Evolutionary conservation across 1,284 basidiomycete species (phyloP).

Genomic region (Melanopsichium pennsylvanicum): DNA sequence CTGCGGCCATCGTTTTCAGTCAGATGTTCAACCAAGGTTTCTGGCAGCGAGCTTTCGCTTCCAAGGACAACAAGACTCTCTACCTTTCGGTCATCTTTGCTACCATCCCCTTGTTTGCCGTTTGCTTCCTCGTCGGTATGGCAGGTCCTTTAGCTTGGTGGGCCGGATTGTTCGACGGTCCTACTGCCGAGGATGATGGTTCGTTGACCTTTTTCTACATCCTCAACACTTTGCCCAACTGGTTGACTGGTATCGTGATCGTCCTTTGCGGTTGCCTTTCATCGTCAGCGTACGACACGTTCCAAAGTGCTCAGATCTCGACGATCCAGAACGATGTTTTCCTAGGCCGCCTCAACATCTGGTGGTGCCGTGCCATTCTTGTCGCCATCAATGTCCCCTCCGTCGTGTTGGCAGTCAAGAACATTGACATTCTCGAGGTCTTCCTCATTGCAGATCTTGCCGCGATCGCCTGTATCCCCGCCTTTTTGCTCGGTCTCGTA

Average conservation of each 20-base stretch:
- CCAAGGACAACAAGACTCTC: conserved; percentile 59
- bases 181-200: conserved; percentile 57
- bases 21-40: conserved; percentile 66
- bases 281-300: conserved; percentile 66
- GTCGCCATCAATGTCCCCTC: conserved; percentile 61
- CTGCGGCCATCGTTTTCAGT: conserved; percentile 61
- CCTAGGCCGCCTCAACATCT: conserved; percentile 63
- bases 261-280: conserved; percentile 62
- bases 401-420: conserved; percentile 60
- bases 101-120: conserved; percentile 60
- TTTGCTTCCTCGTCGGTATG: conserved; percentile 65
- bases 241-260: conserved; percentile 62
- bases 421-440: conserved; percentile 65
- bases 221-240: conserved; percentile 59
- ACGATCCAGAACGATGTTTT: conserved; percentile 66
- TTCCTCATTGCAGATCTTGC: conserved; percentile 65
- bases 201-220: conserved; percentile 62
- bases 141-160: conserved; percentile 62
- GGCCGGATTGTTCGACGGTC: conserved; percentile 58
- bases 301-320: conserved; percentile 65
- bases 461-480: conserved; percentile 61
- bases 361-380: conserved; percentile 62
- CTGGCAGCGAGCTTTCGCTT: conserved; percentile 66
- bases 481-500: conserved; percentile 59
- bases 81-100: conserved; percentile 60